phyloP scores from a whole-genome alignment of 176 grass and related monocot species.

The Eragrostis curvula region DNA sequence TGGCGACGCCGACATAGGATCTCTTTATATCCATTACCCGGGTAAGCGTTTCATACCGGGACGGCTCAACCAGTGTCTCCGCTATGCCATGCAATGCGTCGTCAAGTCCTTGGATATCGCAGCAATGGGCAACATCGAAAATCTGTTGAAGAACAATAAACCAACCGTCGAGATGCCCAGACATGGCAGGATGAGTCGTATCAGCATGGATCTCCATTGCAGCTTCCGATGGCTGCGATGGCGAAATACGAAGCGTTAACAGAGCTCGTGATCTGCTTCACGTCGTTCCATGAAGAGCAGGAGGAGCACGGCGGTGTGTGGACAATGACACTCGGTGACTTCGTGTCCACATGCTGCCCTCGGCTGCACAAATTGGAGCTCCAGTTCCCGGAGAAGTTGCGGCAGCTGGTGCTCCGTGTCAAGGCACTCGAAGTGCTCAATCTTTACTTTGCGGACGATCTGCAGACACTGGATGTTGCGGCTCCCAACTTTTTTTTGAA shows the following conservation, averaged over 20 bases:
- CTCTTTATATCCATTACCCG: neutral
- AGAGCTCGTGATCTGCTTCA: neutral
- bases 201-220: neutral
- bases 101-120: neutral
- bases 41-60: neutral
- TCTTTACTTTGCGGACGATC: neutral
- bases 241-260: neutral
- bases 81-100: neutral
- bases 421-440: neutral
- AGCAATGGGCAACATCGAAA: too few species aligned
- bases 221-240: neutral
- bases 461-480: neutral
- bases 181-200: neutral
- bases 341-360: conserved; percentile 16
- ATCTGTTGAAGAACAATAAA: too few species aligned
- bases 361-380: neutral
- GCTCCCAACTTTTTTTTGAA: neutral
- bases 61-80: neutral
- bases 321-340: neutral
- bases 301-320: neutral
- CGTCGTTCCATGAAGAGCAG: neutral
- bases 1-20: neutral
- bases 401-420: neutral
- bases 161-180: neutral
- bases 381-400: neutral